These are phyloP conservation scores for Aquanectria penicillioides DNA, from an alignment of 2,329 filamentous ascomycete genomes.

Conservation along the genomic window DNA sequence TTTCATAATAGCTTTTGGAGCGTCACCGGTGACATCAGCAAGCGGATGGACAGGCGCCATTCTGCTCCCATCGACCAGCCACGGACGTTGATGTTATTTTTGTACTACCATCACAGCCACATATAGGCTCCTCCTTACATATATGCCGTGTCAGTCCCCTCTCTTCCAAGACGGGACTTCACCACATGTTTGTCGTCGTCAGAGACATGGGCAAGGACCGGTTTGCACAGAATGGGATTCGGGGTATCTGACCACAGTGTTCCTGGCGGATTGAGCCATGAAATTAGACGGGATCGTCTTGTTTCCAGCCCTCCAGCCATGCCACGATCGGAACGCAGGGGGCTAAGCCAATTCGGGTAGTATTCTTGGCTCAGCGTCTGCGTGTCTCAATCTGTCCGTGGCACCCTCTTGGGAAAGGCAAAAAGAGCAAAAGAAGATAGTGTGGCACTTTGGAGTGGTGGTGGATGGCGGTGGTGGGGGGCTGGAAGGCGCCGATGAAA, in stretches of 20 bases:
- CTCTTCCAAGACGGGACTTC: too few species aligned
- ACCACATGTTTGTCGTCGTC: not conserved
- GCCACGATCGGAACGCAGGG: constrained; percentile 9
- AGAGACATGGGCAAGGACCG: too few species aligned
- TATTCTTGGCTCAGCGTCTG: constrained; percentile 6
- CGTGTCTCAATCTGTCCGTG: constrained; percentile 25
- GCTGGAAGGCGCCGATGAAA: constrained; percentile 30
- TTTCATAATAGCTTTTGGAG: constrained; percentile 10
- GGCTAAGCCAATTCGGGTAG: constrained; percentile 33
- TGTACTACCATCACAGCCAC: too few species aligned
- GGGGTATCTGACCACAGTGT: not conserved
- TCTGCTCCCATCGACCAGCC: not conserved
- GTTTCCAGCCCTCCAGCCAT: not conserved
- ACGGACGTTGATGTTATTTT: not conserved
- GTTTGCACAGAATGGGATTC: too few species aligned
- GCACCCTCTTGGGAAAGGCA: constrained; percentile 3
- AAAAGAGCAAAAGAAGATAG: not conserved
- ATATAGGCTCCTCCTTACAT: too few species aligned
- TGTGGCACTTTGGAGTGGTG: constrained; percentile 9
- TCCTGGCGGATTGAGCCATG: constrained; percentile 7
- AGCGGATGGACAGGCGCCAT: not conserved
- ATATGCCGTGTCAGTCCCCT: too few species aligned
- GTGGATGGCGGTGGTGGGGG: constrained; percentile 30
- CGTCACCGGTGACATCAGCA: constrained; percentile 12
- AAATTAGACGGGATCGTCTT: constrained; percentile 15